phyloP scores from a whole-genome alignment of 257 asterid species.

The Haberlea rhodopensis region DNA sequence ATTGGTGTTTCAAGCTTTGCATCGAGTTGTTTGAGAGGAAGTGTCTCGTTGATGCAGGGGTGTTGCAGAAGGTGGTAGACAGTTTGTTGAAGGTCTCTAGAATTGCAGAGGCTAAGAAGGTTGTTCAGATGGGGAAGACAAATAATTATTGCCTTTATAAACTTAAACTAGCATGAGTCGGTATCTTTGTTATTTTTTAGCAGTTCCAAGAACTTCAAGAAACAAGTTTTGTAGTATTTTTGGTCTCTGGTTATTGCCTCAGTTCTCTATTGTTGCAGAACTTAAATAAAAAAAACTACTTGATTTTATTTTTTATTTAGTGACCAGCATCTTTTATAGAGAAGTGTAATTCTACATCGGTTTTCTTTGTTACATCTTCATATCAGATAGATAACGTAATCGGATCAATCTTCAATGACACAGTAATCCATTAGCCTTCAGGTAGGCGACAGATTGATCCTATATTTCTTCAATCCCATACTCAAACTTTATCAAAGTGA shows the following conservation, averaged over 20 bases:
- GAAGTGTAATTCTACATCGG: neutral
- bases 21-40: slow-evolving; percentile 35
- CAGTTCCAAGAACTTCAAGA: neutral
- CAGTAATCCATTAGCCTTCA: slow-evolving; percentile 26
- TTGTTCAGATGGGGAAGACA: slow-evolving; percentile 38
- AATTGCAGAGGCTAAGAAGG: slow-evolving; percentile 37
- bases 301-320: neutral
- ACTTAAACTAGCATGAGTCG: slow-evolving; percentile 26
- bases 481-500: no score
- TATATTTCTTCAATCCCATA: slow-evolving; percentile 38
- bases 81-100: slow-evolving; percentile 33
- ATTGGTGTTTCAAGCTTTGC: slow-evolving; percentile 45
- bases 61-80: slow-evolving; percentile 47
- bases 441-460: slow-evolving; percentile 26
- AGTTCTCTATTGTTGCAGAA: neutral
- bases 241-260: neutral
- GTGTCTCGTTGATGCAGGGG: slow-evolving; percentile 27
- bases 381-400: neutral
- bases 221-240: slow-evolving; percentile 7
- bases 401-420: slow-evolving; percentile 14
- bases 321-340: neutral
- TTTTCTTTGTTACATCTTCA: neutral
- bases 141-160: slow-evolving; percentile 35
- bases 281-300: neutral
- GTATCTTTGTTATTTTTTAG: neutral